These are phyloP conservation scores for Collariella sp. DNA, from an alignment of 495 filamentous ascomycete genomes.

Conservation along the genomic window DNA sequence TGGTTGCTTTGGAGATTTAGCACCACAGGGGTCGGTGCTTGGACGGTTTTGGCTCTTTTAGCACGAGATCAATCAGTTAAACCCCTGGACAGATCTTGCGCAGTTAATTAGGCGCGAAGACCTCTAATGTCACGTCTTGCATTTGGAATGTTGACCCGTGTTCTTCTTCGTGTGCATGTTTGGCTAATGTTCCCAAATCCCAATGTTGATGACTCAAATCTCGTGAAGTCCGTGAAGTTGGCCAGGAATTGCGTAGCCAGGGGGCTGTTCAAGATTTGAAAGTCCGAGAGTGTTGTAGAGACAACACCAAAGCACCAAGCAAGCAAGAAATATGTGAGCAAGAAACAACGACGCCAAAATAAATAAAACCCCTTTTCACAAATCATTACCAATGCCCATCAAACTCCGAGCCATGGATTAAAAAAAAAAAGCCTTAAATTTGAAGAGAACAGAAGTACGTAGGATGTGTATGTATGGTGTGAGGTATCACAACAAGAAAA, in stretches of 20 bases:
- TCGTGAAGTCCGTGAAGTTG: too few species aligned
- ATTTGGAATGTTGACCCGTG: background rate
- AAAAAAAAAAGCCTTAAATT: conserved; percentile 2
- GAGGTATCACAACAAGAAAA: background rate
- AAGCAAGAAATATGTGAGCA: too few species aligned
- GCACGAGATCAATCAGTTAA: background rate
- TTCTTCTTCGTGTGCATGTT: too few species aligned
- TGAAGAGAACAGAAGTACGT: background rate
- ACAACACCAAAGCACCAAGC: too few species aligned
- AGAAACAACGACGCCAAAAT: background rate
- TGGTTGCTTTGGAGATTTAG: conserved; percentile 17
- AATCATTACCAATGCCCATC: background rate
- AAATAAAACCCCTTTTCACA: background rate
- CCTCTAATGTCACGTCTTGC: background rate
- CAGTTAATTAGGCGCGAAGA: background rate
- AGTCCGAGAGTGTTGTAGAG: too few species aligned
- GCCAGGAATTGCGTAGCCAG: too few species aligned
- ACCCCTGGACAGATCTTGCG: conserved; percentile 2
- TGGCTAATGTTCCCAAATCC: too few species aligned
- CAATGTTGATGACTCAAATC: too few species aligned
- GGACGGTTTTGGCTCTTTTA: conserved; percentile 12
- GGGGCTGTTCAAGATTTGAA: too few species aligned
- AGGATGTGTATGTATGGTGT: background rate
- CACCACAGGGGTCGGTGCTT: conserved; percentile 4
- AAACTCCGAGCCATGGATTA: background rate